phyloP scores from a whole-genome alignment of 768 basidiomycete species.

The Leucogyrophana mollusca region DNA sequence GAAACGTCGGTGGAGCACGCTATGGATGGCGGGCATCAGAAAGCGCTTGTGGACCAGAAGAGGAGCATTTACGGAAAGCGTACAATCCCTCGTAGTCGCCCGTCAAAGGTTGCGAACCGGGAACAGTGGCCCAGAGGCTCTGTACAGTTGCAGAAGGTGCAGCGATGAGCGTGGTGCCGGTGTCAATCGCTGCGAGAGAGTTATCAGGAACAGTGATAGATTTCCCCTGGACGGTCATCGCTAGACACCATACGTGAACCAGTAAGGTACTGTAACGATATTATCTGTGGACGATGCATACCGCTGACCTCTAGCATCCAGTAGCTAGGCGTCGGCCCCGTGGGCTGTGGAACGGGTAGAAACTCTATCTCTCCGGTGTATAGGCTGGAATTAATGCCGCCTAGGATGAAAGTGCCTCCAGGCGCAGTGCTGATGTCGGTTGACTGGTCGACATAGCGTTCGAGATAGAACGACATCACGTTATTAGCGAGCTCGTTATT shows the following conservation, averaged over 20 bases:
- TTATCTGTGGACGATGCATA: conserved; percentile 23
- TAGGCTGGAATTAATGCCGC: conserved; percentile 50
- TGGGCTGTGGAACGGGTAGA: conserved; percentile 44
- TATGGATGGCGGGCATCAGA: conserved; percentile 20
- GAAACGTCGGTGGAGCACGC: conserved; percentile 59
- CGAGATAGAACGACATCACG: conserved; percentile 61
- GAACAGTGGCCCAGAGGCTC: conserved; percentile 39
- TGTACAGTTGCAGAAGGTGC: conserved; percentile 35
- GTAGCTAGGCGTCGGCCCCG: conserved; percentile 36
- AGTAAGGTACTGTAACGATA: neutral
- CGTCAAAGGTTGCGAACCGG: conserved; percentile 30
- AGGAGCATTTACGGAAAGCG: conserved; percentile 54
- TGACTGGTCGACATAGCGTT: conserved; percentile 39
- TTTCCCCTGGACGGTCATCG: conserved; percentile 25
- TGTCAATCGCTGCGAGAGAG: conserved; percentile 44
- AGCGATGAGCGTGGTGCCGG: conserved; percentile 51
- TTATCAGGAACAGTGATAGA: conserved; percentile 27
- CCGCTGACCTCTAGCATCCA: conserved; percentile 53
- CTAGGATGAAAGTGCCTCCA: conserved; percentile 68
- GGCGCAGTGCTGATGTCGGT: conserved; percentile 34
- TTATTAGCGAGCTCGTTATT: conserved; percentile 40
- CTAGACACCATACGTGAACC: conserved; percentile 11
- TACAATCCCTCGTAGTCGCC: conserved; percentile 62
- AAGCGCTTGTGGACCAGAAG: conserved; percentile 4
- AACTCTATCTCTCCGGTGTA: conserved; percentile 66